Conservation (phyloP, 2,329 filamentous ascomycete species). For the Botrytis cinerea region DNA sequence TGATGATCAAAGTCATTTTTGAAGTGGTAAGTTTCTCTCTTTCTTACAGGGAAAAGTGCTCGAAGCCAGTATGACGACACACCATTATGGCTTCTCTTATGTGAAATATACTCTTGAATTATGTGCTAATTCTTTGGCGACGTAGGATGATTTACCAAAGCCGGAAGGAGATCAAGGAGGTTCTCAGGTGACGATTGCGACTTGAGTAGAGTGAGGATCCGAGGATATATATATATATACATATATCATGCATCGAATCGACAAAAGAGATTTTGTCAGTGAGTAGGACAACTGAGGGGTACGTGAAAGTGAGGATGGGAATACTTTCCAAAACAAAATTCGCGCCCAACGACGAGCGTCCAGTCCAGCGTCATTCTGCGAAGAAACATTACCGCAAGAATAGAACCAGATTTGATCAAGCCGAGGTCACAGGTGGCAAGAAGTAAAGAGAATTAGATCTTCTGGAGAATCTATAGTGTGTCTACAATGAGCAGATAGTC, state of each 20-base stretch:
- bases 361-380: conserved; percentile 1
- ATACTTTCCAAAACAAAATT: not conserved
- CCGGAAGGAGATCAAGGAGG: conserved; percentile 32
- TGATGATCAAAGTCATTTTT: conserved; percentile 96
- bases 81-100: not conserved
- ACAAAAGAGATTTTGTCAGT: not conserved
- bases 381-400: conserved; percentile 14
- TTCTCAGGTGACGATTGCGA: conserved; percentile 28
- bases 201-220: conserved; percentile 15
- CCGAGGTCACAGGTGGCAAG: not conserved
- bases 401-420: not conserved
- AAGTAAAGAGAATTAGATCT: not conserved
- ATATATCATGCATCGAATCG: not conserved
- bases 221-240: not conserved
- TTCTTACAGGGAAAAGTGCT: too few species aligned
- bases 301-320: not conserved
- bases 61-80: not conserved
- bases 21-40: conserved; percentile 63
- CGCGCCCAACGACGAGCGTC: not conserved
- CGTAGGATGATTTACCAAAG: conserved; percentile 54
- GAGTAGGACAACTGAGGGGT: not conserved
- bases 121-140: conserved; percentile 24
- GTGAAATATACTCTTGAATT: not conserved
- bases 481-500: conserved; percentile 1
- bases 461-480: not conserved